Conservation (phyloP, 2,329 filamentous ascomycete genomes). For the Aspergillus arachidicola region DNA sequence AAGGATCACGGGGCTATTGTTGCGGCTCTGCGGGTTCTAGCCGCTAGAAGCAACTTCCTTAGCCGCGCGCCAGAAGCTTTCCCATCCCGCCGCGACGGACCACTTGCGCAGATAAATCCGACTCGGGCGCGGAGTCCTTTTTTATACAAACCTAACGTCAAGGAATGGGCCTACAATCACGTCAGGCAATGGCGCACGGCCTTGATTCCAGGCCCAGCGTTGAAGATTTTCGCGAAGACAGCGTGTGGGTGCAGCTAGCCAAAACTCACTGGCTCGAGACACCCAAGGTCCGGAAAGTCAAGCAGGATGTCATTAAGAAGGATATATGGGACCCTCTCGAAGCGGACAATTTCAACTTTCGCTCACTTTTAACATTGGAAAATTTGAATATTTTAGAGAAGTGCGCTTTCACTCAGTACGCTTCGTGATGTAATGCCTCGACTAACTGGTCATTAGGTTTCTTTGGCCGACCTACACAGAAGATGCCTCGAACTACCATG, state of each 20-base stretch:
- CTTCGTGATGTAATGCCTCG: not conserved
- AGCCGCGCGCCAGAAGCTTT: slow-evolving; percentile 37
- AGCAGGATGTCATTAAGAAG: slow-evolving; percentile 77
- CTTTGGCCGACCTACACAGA: slow-evolving; percentile 93
- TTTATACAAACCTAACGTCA: slow-evolving; percentile 48
- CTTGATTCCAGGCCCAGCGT: slow-evolving; percentile 46
- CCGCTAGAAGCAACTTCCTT: slow-evolving; percentile 22
- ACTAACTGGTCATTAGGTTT: slow-evolving; percentile 61
- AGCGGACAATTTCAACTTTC: slow-evolving; percentile 74
- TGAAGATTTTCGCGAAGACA: slow-evolving; percentile 46
- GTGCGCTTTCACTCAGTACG: slow-evolving; percentile 45
- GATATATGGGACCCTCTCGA: slow-evolving; percentile 89
- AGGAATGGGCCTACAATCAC: slow-evolving; percentile 45
- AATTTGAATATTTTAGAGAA: slow-evolving; percentile 87
- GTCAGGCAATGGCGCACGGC: slow-evolving; percentile 61
- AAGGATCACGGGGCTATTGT: slow-evolving; percentile 9
- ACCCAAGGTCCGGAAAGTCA: slow-evolving; percentile 73
- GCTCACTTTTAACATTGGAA: slow-evolving; percentile 79
- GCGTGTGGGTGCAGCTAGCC: slow-evolving; percentile 68
- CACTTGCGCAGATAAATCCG: slow-evolving; percentile 33
- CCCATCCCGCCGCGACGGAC: slow-evolving; percentile 27
- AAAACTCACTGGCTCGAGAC: slow-evolving; percentile 81
- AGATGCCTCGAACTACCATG: slow-evolving; percentile 87
- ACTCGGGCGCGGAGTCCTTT: slow-evolving; percentile 55
- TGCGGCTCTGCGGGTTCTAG: slow-evolving; percentile 37